Base-by-base conservation (phyloP, 2,329 filamentous ascomycete genomes). In the Phaeomoniella chlamydospora region DNA sequence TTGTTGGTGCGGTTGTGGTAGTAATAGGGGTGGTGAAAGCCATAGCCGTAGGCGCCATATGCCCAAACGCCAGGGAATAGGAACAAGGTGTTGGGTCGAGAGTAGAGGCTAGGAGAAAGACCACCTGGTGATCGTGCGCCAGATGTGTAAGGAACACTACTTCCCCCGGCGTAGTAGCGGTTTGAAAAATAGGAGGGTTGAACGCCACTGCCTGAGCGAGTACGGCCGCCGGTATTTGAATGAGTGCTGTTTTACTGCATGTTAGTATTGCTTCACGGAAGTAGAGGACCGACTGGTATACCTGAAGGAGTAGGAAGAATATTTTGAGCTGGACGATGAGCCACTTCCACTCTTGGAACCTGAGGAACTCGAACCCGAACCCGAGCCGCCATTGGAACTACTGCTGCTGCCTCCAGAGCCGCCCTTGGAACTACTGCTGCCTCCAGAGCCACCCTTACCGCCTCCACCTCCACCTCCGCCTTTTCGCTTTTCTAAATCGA, bases 31-130 rank as follows among this genome's bases (percentile, higher is more conserved):
- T 65, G 52, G 32, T 45, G 45, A 54, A 68, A 74, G 2, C 61
- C 53, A 49, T 78, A 77, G 2, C 62, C 62, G 41, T 72, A 77
- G 5, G 44, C 37, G 3, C 59, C 66, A 30, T 62, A 63, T 46
- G 65, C 71, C 65, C 70, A 76, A 11, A 70, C 38, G 1, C 67
- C 70, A 0, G 67, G 67, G 48, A 67, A 61, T 50, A 72, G 61
- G 38, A 70, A 54, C 1, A 54, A 47, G 39, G 68, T 47, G 5
- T 54, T 59, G n/a, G 59, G 60, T 4, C 59, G 53, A 3, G 57
- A 57, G n/a, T 72, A 52, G 10, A 73, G 48, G 41, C 60, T 60
- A 2, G 68, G 67, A 1, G 56, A 37, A 18, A 76, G 52, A 5
- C 70, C 68, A n/a, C 54, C 52, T 0, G 64, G 57, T 4, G 67